Conservation (phyloP, 225 moss, liverwort and hornwort species). For the Asterella californica region DNA sequence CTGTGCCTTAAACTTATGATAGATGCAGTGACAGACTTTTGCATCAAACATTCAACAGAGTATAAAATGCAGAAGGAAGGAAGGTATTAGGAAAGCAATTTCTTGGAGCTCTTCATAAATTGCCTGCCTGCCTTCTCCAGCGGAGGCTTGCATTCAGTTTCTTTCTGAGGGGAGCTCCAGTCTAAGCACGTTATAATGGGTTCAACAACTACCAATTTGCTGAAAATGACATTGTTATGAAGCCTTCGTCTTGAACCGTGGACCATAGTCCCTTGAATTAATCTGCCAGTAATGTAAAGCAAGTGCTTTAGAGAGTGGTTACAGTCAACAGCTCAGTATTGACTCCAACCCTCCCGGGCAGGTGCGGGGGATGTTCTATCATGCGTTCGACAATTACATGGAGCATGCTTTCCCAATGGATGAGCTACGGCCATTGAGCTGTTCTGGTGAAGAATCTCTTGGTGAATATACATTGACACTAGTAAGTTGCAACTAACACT, state of each 20-base stretch:
- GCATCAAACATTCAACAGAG: neutral
- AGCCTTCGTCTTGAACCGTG: neutral
- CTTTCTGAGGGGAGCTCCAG: neutral
- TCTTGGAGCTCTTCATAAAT: neutral
- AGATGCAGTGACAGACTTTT: neutral
- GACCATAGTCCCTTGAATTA: too few species aligned
- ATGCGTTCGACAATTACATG: slow-evolving; percentile 95
- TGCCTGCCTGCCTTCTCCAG: neutral
- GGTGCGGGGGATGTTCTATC: slow-evolving; percentile 94
- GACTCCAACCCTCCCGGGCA: slow-evolving; percentile 23
- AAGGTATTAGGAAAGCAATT: neutral
- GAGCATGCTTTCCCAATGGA: slow-evolving; percentile 88
- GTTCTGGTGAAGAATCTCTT: slow-evolving; percentile 89
- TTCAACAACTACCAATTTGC: neutral
- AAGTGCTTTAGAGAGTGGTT: too few species aligned
- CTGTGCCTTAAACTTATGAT: neutral
- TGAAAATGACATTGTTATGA: neutral
- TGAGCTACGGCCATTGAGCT: slow-evolving; percentile 87
- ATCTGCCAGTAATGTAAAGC: neutral
- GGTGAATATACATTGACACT: slow-evolving; percentile 86
- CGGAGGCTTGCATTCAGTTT: neutral
- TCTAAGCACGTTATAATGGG: neutral
- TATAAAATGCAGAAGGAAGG: neutral
- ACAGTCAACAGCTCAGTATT: neutral
- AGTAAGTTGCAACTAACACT: slow-evolving; percentile 36